Percentiles rank a stretch among this genome's conserved stretches.
Conservation (phyloP, 1,284 basidiomycete species). For the Ustilago loliicola region DNA sequence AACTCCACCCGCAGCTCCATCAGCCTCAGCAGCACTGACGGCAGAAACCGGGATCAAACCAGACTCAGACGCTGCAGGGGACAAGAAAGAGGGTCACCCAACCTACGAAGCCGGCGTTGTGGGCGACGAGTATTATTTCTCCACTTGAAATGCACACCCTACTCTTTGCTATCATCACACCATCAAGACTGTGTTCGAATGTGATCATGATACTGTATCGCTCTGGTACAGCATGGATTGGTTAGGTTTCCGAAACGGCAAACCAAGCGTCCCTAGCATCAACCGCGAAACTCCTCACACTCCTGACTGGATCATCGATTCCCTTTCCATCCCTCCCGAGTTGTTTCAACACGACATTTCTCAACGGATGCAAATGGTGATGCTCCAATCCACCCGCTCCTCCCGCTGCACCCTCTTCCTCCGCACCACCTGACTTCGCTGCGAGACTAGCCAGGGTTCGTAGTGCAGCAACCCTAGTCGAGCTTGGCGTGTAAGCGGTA, state of each 20-base stretch:
- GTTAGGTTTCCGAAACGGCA: slow-evolving; percentile 32
- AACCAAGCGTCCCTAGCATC: slow-evolving; percentile 65
- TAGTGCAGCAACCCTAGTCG: slow-evolving; percentile 82
- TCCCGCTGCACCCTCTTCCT: slow-evolving; percentile 73
- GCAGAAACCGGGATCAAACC: not conserved
- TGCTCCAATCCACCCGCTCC: slow-evolving; percentile 21
- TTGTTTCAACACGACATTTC: slow-evolving; percentile 77
- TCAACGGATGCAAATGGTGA: slow-evolving; percentile 36
- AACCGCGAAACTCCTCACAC: slow-evolving; percentile 58
- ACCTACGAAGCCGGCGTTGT: slow-evolving; percentile 4
- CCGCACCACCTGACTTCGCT: slow-evolving; percentile 83
- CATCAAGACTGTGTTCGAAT: not conserved
- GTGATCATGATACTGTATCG: too few species aligned
- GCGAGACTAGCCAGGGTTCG: slow-evolving; percentile 81
- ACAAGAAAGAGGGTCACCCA: not conserved
- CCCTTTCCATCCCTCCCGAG: slow-evolving; percentile 73
- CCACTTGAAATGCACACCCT: slow-evolving; percentile 16
- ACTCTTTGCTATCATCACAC: not conserved
- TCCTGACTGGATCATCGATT: slow-evolving; percentile 60
- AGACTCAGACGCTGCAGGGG: not conserved
- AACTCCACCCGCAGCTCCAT: not conserved
- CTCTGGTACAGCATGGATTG: too few species aligned
- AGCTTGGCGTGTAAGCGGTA: slow-evolving; percentile 70
- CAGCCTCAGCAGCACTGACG: not conserved
- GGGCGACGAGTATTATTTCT: slow-evolving; percentile 45